Evolutionary conservation across 768 basidiomycete species (phyloP), one percentile per base, ranked within the genome.

Genomic region (Mycena rebaudengoi): DNA sequence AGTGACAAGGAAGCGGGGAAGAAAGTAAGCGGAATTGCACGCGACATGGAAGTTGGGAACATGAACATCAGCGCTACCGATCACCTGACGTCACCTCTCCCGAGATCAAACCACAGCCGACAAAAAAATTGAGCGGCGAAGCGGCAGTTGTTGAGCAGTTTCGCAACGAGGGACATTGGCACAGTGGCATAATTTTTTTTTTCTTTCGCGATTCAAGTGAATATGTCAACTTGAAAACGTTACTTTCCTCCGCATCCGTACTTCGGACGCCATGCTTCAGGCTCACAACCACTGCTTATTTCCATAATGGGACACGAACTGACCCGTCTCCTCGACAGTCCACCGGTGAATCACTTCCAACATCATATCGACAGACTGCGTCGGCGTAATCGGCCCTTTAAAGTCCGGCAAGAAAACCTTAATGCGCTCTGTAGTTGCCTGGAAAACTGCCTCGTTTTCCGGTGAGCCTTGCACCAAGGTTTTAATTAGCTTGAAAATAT

Each of bases 321-420:
- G 32, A 21, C 60, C 60, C 44, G 60, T 62, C 26, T 55, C 35
- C 28, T 62, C 60, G n/a, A 62, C 52, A 53, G 51, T 54, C 60
- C 60, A 62, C 29, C 60, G 33, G 28, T 62, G 41, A 62, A 62
- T 62, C 20, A 62, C 60, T 39, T 62, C 52, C 52, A 62, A 33
- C 60, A 54, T 54, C 60, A 62, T 62, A 28, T 55, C 30, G 18
- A 62, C 60, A 30, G 60, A 62, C 52, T 40, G 35, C 30, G 39
- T 25, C 26, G 52, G 21, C 23, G 60, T 54, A 43, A 62, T 49
- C 25, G 60, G 60, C 45, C 60, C 52, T 25, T 62, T 41, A 52
- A 62, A 62, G 52, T 62, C 60, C 37, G 60, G 60, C 20, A 40
- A 28, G 18, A 61, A 44, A 52, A n/a, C 5, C 59, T 44, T 60